Evolutionary conservation across 768 basidiomycete species (phyloP), one percentile per base, ranked within the genome.

Genomic region (Suillus subluteus): DNA sequence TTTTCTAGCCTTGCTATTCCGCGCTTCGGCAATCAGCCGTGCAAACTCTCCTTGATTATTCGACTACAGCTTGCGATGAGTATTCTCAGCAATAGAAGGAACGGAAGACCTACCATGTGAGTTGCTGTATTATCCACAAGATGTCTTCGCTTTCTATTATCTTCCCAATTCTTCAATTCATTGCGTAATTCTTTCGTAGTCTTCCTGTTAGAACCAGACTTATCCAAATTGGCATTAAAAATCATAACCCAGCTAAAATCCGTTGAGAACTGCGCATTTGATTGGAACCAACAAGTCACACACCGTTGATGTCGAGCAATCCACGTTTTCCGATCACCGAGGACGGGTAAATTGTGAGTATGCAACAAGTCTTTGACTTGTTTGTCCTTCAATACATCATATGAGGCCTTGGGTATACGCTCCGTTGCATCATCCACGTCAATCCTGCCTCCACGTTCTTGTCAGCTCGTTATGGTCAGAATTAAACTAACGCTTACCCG

Each of bases 171-270:
- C 68, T 79, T 83, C 72, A 92, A 72, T 41, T 90, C 89, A 50
- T 71, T 72, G 50, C 82, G 80, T 16, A 92, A 80, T 43, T 84
- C 83, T 1, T 73, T 67, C 64, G 80, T 74, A 21, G 79, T 80
- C 72, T 84, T 86, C 37, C 88, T 82, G 55, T 82, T 78, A 21
- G 69, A 59, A 2, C 69, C 62, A 23, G 81, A 81, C 68, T 84
- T 84, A 76, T 92, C 91, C 11, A 91, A 79, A 73, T 92, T 92
- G 37, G 90, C 86, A 67, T 92, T 92, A 70, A 83, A 88, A 50
- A 89, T 73, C 77, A 87, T 87, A 0, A 90, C 82, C 89, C 90
- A 92, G 68, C 91, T 91, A 21, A 37, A 58, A 38, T 26, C 61
- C 37, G 32, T 61, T 63, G n/a, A 69, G 43, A 43, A 18, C 23